Evolutionary conservation across 495 filamentous ascomycete species (phyloP), one percentile per base, ranked within the genome.

Genomic region (Hyaloscypha bicolor): DNA sequence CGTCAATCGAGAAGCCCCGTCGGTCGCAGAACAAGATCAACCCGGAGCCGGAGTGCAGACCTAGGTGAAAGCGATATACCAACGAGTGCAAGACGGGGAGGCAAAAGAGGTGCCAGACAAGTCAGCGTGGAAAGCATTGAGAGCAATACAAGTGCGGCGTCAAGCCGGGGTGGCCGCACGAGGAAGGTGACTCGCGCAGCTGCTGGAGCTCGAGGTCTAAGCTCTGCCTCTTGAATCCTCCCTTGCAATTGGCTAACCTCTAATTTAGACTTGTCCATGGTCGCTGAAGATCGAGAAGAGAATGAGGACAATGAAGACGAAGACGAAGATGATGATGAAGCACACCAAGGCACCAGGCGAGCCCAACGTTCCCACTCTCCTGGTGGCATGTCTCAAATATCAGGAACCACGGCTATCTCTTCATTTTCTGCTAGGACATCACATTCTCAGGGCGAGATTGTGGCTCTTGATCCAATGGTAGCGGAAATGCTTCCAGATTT

Each of bases 21-120:
- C 6, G 68, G 62, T n/a, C 66, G 72, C 19, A 69, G 65, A 6
- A 72, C 63, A 3, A 68, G 70, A 35, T 67, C 65, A 6, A 76
- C 76, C 25, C 71, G 81, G 74, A 82, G 81, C 64, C 74, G 71
- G 62, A 82, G 80, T 69, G 70, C 70, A 29, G 80, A 80, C 16
- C 39, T 77, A 12, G 77, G 73, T 55, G 71, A 69, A 19, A 67
- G 60, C 59, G 67, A 69, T 30, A 58, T 62, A 25, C 51, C 52
- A 55, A 57, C 33, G 35, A 25, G 42, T 29, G 55, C 52, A 19
- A 45, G n/a, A 32, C 67, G 60, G 35, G 39, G 60, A 59, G 60
- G n/a, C 9, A 67, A 64, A 30, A 72, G 73, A 66, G 63, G 62
- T 30, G 55, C 63, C 16, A 77, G 78, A n/a, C 75, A 77, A 60